Conservation (phyloP, 1,284 basidiomycete species). For the Cutaneotrichosporon cyanovorans region DNA sequence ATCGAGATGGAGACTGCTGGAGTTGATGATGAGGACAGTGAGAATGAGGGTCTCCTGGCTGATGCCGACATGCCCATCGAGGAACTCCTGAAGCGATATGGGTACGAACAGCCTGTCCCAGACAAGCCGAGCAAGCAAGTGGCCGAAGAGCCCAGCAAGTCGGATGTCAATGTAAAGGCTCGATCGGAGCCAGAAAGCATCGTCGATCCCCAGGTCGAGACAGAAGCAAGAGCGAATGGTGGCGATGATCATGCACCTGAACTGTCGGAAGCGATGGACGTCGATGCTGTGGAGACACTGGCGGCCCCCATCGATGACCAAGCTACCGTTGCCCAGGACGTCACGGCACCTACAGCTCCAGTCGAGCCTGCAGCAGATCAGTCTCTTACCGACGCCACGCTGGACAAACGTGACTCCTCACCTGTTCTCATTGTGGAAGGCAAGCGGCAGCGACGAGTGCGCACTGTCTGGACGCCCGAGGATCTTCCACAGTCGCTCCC, state of each 20-base stretch:
- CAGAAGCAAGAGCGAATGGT: no score
- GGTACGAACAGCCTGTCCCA: conserved; percentile 24
- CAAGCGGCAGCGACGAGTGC: conserved; percentile 31
- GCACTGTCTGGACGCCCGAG: conserved; percentile 34
- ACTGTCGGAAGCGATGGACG: neutral
- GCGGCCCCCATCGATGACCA: neutral
- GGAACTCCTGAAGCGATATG: conserved; percentile 51
- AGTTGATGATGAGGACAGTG: conserved; percentile 46
- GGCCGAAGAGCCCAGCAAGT: no score
- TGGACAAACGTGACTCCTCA: conserved; percentile 14
- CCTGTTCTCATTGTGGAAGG: conserved; percentile 24
- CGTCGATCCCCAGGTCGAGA: no score
- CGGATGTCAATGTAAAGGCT: no score
- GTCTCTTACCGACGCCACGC: conserved; percentile 31
- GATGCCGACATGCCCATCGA: conserved; percentile 53
- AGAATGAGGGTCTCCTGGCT: conserved; percentile 49
- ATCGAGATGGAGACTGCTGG: conserved; percentile 46
- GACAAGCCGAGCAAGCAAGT: no score
- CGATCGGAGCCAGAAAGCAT: no score
- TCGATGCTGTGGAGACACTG: neutral
- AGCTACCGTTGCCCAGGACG: neutral
- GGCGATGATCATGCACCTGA: no score
- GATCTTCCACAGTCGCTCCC: conserved; percentile 20
- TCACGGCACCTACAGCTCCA: no score
- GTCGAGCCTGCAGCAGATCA: conserved; percentile 15